Evolutionary conservation across 768 basidiomycete species (phyloP).

Genomic region (Russula sp.): DNA sequence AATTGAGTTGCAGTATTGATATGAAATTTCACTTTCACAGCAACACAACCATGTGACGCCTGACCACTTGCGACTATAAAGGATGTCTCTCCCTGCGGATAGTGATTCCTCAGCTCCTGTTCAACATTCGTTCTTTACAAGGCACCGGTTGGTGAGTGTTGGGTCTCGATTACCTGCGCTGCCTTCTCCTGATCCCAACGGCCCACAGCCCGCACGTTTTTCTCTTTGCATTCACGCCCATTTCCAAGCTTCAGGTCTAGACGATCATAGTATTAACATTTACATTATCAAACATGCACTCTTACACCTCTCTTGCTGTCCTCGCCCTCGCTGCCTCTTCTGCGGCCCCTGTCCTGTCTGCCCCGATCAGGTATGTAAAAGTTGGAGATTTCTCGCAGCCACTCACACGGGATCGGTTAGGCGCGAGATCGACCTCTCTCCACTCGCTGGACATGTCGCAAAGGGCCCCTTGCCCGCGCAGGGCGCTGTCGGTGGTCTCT

Average conservation of each 20-base stretch:
- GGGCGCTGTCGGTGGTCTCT: no score
- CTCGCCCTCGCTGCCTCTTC: not conserved
- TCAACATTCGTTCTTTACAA: no score
- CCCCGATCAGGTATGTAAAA: not conserved
- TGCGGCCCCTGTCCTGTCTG: not conserved
- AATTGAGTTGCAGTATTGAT: no score
- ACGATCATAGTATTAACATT: no score
- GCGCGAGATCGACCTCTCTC: no score
- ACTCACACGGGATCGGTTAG: no score
- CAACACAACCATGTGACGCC: not conserved
- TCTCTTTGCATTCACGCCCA: not conserved
- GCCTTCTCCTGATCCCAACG: not conserved
- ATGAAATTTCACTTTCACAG: no score
- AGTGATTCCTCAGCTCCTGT: not conserved
- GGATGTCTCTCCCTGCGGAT: not conserved
- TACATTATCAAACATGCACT: slow-evolving; percentile 11
- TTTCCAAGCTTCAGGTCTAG: no score
- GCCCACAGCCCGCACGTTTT: not conserved
- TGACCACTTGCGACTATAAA: not conserved
- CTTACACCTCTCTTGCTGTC: not conserved
- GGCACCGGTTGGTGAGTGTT: slow-evolving; percentile 13
- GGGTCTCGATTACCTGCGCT: not conserved
- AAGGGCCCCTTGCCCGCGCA: no score
- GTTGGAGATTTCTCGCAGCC: no score
- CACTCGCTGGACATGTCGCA: no score